These are phyloP conservation scores for Vickermania spadyakhi DNA, from an alignment of 208 protist species.

Conservation along the genomic window DNA sequence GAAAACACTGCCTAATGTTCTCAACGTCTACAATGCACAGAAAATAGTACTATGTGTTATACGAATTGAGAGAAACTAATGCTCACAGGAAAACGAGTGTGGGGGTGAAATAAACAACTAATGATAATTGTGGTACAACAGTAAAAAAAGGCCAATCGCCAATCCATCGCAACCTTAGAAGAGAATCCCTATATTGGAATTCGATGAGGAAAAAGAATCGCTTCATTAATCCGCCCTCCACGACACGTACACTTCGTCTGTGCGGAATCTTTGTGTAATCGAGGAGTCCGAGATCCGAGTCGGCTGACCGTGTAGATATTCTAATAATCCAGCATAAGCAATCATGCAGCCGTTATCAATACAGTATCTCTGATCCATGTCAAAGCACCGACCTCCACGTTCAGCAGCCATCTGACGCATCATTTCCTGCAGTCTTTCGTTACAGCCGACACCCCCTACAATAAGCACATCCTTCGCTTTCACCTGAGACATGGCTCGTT, in stretches of 20 bases:
- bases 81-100: too few species aligned
- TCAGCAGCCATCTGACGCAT: constrained; percentile 90
- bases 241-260: constrained; percentile 92
- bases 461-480: constrained; percentile 94
- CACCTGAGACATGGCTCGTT: constrained; percentile 98
- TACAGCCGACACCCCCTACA: constrained; percentile 99
- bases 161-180: too few species aligned
- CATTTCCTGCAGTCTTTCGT: constrained; percentile 96
- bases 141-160: too few species aligned
- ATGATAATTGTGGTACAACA: too few species aligned
- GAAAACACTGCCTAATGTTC: too few species aligned
- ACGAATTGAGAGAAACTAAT: too few species aligned
- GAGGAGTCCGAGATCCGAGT: constrained; percentile 56
- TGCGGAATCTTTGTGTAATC: constrained; percentile 90
- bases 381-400: constrained; percentile 81
- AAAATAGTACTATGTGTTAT: too few species aligned
- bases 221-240: constrained; percentile 70
- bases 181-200: too few species aligned
- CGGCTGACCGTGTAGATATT: constrained; percentile 77
- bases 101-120: too few species aligned
- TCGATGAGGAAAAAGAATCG: too few species aligned
- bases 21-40: too few species aligned
- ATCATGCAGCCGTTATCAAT: constrained; percentile 99
- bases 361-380: constrained; percentile 97
- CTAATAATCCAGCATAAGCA: constrained; percentile 94